A percentile compares a stretch with the other conserved stretches of the same genome.
Conservation (phyloP, 2,329 filamentous ascomycete species). For the Colletotrichum tamarilloi region DNA sequence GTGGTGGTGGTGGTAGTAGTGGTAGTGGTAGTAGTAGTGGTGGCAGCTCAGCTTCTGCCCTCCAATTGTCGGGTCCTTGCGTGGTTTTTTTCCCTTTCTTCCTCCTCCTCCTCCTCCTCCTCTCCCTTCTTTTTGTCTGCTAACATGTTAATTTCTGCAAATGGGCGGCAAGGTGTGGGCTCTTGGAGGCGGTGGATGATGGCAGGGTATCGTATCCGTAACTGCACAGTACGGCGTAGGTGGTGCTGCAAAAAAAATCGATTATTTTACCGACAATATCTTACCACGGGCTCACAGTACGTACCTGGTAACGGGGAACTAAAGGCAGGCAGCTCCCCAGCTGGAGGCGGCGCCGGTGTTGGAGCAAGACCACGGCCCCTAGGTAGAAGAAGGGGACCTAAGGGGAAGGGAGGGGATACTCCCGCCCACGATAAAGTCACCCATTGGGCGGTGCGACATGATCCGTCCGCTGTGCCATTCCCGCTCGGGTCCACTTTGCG, state of each 20-base stretch:
- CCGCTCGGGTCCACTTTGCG: conserved; percentile 22
- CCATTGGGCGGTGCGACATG: conserved; percentile 33
- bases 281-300: neutral
- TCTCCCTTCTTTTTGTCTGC: neutral
- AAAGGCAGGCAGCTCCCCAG: neutral
- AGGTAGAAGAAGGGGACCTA: conserved; percentile 18
- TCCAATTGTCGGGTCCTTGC: neutral
- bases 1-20: too few relatives aligned
- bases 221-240: neutral
- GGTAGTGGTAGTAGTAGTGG: too few relatives aligned
- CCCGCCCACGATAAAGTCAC: conserved; percentile 20
- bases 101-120: neutral
- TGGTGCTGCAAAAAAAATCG: neutral
- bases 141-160: neutral
- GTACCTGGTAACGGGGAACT: neutral
- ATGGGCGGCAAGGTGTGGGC: neutral
- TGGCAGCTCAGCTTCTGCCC: neutral
- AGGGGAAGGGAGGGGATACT: conserved; percentile 26
- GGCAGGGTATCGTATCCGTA: neutral
- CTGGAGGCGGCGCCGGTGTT: neutral
- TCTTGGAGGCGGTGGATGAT: neutral
- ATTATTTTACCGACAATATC: neutral
- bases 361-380: neutral
- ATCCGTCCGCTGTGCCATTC: conserved; percentile 36
- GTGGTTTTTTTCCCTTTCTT: neutral